These are phyloP conservation scores for Funneliformis geosporum DNA, from an alignment of 192 early-diverging fungal genomes.

Conservation along the genomic window DNA sequence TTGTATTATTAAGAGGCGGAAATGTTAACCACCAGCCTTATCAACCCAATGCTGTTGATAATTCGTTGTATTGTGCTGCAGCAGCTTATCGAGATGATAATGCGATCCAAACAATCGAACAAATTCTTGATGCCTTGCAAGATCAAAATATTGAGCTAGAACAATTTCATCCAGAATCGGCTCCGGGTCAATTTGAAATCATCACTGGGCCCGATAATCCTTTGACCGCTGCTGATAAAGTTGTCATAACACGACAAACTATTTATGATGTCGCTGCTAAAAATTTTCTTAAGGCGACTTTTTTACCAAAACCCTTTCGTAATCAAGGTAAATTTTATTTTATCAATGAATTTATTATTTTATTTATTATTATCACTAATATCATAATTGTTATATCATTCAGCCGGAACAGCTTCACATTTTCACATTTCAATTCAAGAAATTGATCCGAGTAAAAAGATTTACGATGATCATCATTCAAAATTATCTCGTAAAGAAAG, in stretches of 20 bases:
- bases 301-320: conserved; percentile 9
- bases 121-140: conserved; percentile 4
- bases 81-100: not conserved
- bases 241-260: conserved; percentile 9
- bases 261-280: conserved; percentile 19
- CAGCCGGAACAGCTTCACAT: conserved; percentile 20
- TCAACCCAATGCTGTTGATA: not conserved
- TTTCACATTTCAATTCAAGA: conserved; percentile 9
- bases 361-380: not conserved
- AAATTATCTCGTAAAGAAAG: conserved; percentile 13
- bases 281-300: conserved; percentile 4
- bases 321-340: conserved; percentile 11
- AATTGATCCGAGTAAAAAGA: not conserved
- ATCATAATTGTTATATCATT: not conserved
- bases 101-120: not conserved
- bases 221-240: conserved; percentile 4
- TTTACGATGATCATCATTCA: not conserved
- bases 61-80: not conserved
- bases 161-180: conserved; percentile 16
- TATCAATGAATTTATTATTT: not conserved
- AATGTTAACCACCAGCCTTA: not conserved
- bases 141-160: not conserved
- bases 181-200: conserved; percentile 15
- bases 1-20: not conserved
- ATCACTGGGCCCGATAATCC: not conserved